phyloP scores from a whole-genome alignment of 371 early-diverging fungal genomes.

The Mortierella sp. region DNA sequence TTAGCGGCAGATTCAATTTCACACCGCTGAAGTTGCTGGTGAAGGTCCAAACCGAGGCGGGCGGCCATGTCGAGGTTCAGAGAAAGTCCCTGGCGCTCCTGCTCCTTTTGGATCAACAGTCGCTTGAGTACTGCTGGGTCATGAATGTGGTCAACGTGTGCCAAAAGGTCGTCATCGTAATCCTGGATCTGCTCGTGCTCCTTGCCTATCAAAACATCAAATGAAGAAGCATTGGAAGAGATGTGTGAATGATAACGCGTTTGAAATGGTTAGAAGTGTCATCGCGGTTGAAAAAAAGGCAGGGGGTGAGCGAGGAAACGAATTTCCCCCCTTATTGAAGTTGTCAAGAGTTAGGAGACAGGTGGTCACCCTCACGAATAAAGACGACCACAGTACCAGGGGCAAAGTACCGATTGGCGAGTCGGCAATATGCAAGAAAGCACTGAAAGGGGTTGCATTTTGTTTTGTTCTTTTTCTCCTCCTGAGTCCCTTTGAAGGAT shows the following conservation, averaged over 20 bases:
- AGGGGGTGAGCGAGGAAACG: background rate
- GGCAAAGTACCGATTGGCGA: background rate
- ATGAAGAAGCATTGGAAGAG: background rate
- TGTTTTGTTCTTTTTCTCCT: background rate
- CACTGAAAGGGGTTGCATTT: background rate
- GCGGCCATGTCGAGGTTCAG: slow-evolving; percentile 77
- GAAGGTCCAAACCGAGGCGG: slow-evolving; percentile 73
- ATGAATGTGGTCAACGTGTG: slow-evolving; percentile 56
- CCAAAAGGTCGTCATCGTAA: slow-evolving; percentile 38
- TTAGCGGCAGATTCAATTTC: slow-evolving; percentile 61
- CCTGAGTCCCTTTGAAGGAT: background rate
- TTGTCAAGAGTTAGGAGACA: background rate
- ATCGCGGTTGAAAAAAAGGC: background rate
- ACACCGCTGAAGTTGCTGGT: slow-evolving; percentile 73
- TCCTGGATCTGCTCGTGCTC: slow-evolving; percentile 27
- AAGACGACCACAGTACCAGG: background rate
- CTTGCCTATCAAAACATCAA: slow-evolving; percentile 17
- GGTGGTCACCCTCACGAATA: background rate
- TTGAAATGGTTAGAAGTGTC: background rate
- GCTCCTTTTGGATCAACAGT: slow-evolving; percentile 72
- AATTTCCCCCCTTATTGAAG: background rate
- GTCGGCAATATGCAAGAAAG: background rate
- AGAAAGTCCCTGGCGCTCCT: slow-evolving; percentile 72
- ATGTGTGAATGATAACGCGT: background rate
- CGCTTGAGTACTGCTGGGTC: slow-evolving; percentile 66